Conservation (phyloP, 2,329 filamentous ascomycete species). For the Ophiostoma pallidulum region DNA sequence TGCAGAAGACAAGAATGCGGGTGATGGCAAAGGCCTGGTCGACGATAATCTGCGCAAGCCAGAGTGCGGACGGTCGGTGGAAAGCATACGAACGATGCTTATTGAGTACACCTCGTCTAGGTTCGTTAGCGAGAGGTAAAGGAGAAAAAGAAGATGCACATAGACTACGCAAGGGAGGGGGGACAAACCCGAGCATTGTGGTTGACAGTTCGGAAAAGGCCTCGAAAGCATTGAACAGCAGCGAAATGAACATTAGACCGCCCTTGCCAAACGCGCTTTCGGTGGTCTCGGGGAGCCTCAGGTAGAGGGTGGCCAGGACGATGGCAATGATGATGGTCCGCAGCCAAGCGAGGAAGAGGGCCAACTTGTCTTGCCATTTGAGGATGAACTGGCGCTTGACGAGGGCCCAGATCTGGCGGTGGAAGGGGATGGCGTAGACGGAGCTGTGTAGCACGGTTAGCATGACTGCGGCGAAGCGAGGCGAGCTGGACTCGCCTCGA, state of each 20-base stretch:
- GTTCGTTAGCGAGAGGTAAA: neutral
- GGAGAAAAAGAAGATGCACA: neutral
- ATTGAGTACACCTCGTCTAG: slow-evolving; percentile 67
- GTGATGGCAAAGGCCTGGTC: slow-evolving; percentile 63
- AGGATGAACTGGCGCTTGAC: slow-evolving; percentile 78
- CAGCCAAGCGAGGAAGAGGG: slow-evolving; percentile 63
- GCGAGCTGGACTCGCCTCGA: no score
- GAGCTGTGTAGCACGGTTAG: slow-evolving; percentile 38
- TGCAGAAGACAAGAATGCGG: slow-evolving; percentile 61
- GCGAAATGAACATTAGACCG: slow-evolving; percentile 68
- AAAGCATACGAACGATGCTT: slow-evolving; percentile 80
- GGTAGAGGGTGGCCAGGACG: slow-evolving; percentile 70
- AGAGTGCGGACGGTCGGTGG: slow-evolving; percentile 70
- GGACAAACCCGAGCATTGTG: slow-evolving; percentile 47
- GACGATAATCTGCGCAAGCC: slow-evolving; percentile 74
- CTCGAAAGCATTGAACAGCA: slow-evolving; percentile 82
- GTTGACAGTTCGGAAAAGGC: slow-evolving; percentile 68
- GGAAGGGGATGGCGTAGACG: slow-evolving; percentile 75
- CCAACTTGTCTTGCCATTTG: slow-evolving; percentile 77
- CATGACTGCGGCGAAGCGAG: no score
- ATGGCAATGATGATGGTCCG: slow-evolving; percentile 63
- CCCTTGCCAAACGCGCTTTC: slow-evolving; percentile 72
- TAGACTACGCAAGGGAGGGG: no score
- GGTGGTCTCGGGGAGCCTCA: slow-evolving; percentile 55
- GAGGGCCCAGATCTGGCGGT: slow-evolving; percentile 71